Conservation (phyloP, 805 yeast genomes). For the Komagataella ulmi region DNA sequence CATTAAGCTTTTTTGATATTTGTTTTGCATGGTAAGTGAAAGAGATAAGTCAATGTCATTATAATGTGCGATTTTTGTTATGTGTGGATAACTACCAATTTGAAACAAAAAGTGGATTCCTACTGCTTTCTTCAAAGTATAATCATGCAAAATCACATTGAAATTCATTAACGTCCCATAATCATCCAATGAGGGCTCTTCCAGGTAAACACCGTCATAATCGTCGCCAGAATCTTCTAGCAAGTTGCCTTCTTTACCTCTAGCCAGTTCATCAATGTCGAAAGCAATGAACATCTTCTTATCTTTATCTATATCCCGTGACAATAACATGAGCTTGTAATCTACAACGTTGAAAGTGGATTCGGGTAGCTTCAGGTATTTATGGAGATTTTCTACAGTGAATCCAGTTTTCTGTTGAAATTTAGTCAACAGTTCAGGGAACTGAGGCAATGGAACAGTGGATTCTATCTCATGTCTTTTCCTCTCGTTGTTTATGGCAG, state of each 20-base stretch:
- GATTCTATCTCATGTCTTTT: neutral
- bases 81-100: conserved; percentile 2
- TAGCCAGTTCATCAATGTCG: conserved; percentile 3
- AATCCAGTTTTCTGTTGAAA: neutral
- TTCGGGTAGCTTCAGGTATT: neutral
- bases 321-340: conserved; percentile 4
- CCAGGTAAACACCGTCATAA: neutral
- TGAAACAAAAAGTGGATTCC: conserved; percentile 4
- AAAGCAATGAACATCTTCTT: conserved; percentile 2
- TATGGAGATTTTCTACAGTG: neutral
- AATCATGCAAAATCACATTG: conserved; percentile 4
- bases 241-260: neutral
- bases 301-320: conserved; percentile 2
- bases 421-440: neutral
- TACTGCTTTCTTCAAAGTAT: conserved; percentile 1
- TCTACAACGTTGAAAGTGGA: conserved; percentile 1
- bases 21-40: conserved; percentile 3
- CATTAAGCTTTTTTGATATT: conserved; percentile 16
- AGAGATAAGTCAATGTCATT: conserved; percentile 3
- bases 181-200: neutral
- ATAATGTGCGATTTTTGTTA: conserved; percentile 3
- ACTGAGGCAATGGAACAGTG: neutral
- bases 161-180: conserved; percentile 3
- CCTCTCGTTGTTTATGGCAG: neutral
- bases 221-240: conserved; percentile 1